A percentile compares a stretch with the other conserved stretches of the same genome.
phyloP scores from a whole-genome alignment of 1,139 yeast genomes.

The Yamadazyma sp. region DNA sequence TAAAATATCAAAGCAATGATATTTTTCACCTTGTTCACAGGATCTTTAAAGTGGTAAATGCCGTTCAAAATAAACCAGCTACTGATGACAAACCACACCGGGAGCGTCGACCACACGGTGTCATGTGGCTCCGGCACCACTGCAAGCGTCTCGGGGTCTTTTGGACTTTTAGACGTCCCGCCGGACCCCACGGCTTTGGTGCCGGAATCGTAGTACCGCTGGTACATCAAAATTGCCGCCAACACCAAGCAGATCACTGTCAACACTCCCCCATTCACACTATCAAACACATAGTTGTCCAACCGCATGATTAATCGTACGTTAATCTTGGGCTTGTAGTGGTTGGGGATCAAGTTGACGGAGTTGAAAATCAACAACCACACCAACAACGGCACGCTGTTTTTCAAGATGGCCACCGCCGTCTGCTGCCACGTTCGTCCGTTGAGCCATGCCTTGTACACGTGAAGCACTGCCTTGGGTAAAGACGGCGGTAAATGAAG shows the following conservation, averaged over 20 bases:
- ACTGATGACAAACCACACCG: conserved; percentile 28
- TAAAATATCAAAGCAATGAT: conserved; percentile 59
- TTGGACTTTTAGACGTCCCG: neutral
- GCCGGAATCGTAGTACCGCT: conserved; percentile 1
- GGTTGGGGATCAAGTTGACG: conserved; percentile 58
- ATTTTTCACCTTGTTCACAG: conserved; percentile 41
- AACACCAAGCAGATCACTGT: conserved; percentile 15
- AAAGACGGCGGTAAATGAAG: neutral
- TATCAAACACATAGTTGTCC: conserved; percentile 39
- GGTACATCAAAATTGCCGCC: conserved; percentile 5
- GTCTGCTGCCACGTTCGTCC: conserved; percentile 31
- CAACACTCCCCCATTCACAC: conserved; percentile 16
- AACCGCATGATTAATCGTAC: conserved; percentile 44
- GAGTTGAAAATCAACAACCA: conserved; percentile 64
- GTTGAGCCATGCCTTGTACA: conserved; percentile 27
- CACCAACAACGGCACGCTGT: conserved; percentile 53
- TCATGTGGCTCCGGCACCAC: neutral
- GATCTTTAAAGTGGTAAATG: conserved; percentile 34
- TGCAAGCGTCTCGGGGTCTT: neutral
- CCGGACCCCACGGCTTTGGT: neutral
- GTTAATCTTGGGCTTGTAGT: conserved; percentile 55
- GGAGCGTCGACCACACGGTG: conserved; percentile 11
- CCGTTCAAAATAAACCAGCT: conserved; percentile 45
- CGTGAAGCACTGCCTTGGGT: conserved; percentile 4
- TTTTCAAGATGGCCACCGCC: conserved; percentile 36